Evolutionary conservation across 495 filamentous ascomycete genomes (phyloP), one percentile per base, ranked within the genome.

Genomic region (Neurospora pannonica): DNA sequence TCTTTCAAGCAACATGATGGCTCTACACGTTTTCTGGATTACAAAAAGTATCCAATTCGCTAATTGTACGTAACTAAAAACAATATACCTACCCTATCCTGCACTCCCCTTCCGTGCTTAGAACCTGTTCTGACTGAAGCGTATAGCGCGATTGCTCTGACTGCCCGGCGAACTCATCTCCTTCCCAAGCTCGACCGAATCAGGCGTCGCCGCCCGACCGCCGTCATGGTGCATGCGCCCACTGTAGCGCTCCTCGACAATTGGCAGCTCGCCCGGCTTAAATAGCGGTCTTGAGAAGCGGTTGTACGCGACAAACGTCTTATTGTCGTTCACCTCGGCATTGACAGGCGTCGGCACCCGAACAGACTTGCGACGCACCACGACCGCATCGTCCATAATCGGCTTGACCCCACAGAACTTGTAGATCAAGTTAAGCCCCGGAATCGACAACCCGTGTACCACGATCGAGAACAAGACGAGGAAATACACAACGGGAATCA

Each of bases 381-480:
- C 83, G 9, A 87, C 84, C 6, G 86, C 86, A 40, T 88, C 86
- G 74, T 90, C 87, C 19, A 80, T 80, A 74, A 90, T 85, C 1
- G 81, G 81, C 39, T 81, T 78, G 40, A 89, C 84, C 40, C 82
- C 82, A 40, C 78, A 81, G 72, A 75, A 82, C 69, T 74, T 77
- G 77, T 89, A 90, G 72, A 88, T 77, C 8, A 77, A 42, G 74
- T 85, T 85, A 31, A 90, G 81, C 2, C 82, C 76, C 0, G 88
- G 88, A 60, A 89, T 88, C 0, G 88, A 89, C 2, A 90, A 79
- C 46, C 88, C 87, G 76, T 90, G 88, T 1, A 89, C 82, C 28
- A 89, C 72, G 62, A 90, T 88, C 2, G 87, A 89, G 81, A 89
- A 87, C 31, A 89, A 79, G 15, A 89, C 88, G 6, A 90, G 84